Evolutionary conservation across 441 rosid genomes (phyloP), one percentile per base, ranked within the genome.

Genomic region (Mallotus repandus): DNA sequence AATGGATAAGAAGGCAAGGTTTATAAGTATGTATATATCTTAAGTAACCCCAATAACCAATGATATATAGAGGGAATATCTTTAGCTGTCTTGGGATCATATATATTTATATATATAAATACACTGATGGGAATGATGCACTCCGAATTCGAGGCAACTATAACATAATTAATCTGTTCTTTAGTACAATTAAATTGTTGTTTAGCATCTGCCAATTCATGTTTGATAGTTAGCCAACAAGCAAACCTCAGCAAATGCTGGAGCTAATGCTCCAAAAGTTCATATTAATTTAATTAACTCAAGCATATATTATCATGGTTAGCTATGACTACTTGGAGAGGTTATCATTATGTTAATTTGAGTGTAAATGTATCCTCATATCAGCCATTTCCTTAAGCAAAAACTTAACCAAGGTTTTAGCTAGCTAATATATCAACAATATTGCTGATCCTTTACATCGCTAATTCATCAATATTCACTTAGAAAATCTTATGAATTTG

Each of bases 61-160:
- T 58, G 55, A 41, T 11, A 53, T 4, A n/a, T 15, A 16, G 53
- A 50, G 62, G 69, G 73, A 55, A 45, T 70, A 55, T 50, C 22
- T 38, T 76, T 70, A 56, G 63, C 18, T 70, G 63, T 68, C 66
- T 76, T 53, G 79, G 79, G 79, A 76, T 76, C 78, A 46, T 76
- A 63, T 38, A 38, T 41, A 11, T 22, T 29, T 29, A 32, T 38
- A 35, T 60, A 38, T 0, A 38, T 3, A 41, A 0, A 63, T 7
- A 21, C 11, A 53, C 14, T 18, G 35, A 66, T 61, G 63, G 55
- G 16, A 69, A 63, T 49, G 58, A 75, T 29, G 72, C 63, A 54
- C 49, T 69, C 69, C 14, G 0, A 22, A 25, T 62, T 67, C 73
- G n/a, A 75, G 73, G 38, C 49, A 61, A 55, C 4, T 16, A 38